Evolutionary conservation across 2,329 filamentous ascomycete genomes (phyloP).

Genomic region (Teratosphaeria destructans): DNA sequence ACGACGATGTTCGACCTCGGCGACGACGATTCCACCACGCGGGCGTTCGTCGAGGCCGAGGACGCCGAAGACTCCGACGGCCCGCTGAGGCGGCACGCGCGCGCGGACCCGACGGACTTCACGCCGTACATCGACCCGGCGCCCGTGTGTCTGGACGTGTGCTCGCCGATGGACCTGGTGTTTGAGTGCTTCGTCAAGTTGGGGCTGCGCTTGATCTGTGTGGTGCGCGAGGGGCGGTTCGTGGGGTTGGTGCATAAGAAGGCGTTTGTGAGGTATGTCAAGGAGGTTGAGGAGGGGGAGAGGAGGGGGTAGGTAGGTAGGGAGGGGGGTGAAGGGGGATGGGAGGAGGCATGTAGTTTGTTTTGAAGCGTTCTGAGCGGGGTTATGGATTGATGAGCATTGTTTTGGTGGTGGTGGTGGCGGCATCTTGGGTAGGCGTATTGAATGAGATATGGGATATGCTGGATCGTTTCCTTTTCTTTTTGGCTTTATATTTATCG

Average conservation of each 20-base stretch:
- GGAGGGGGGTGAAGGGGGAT: slow-evolving; percentile 51
- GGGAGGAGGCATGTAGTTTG: background rate
- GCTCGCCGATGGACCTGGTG: slow-evolving; percentile 85
- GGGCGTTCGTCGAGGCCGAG: slow-evolving; percentile 28
- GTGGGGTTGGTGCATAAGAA: slow-evolving; percentile 94
- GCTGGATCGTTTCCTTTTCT: too few species aligned
- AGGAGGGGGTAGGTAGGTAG: background rate
- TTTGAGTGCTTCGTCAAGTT: slow-evolving; percentile 96
- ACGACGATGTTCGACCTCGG: slow-evolving; percentile 21
- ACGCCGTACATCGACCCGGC: slow-evolving; percentile 85
- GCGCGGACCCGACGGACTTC: slow-evolving; percentile 66
- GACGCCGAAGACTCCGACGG: background rate
- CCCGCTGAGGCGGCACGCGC: slow-evolving; percentile 3
- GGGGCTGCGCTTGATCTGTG: slow-evolving; percentile 84
- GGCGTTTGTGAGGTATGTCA: slow-evolving; percentile 87
- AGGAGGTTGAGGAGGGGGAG: slow-evolving; percentile 57
- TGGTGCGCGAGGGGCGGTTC: slow-evolving; percentile 72
- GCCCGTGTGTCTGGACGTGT: slow-evolving; percentile 77
- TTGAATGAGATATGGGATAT: too few species aligned
- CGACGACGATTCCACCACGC: slow-evolving; percentile 25
- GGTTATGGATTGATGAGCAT: too few species aligned
- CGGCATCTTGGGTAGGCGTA: too few species aligned
- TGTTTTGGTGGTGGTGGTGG: too few species aligned
- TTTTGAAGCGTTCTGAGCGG: too few species aligned
- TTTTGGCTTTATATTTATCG: too few species aligned